phyloP scores from a whole-genome alignment of 2,329 filamentous ascomycete genomes.

The Sporothrix brunneoviolacea region DNA sequence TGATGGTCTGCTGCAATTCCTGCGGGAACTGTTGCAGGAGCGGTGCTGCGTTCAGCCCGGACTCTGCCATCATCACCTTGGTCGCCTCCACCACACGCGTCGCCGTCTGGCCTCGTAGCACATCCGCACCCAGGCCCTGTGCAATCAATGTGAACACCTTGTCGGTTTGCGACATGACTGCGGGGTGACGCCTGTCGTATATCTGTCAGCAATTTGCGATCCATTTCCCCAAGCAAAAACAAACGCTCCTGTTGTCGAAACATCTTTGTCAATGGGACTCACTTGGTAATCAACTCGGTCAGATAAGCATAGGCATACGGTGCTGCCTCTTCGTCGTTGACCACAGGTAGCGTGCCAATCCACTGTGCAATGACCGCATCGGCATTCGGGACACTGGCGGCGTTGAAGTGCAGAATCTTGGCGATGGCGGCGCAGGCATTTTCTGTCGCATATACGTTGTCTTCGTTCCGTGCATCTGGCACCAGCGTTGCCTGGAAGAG shows the following conservation, averaged over 20 bases:
- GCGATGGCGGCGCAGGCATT: conserved; percentile 95
- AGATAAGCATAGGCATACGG: conserved; percentile 94
- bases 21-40: conserved; percentile 68
- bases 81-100: conserved; percentile 68
- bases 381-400: conserved; percentile 65
- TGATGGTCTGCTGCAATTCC: conserved; percentile 74
- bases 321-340: conserved; percentile 94
- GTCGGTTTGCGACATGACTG: conserved; percentile 67
- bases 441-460: conserved; percentile 94
- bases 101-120: conserved; percentile 77
- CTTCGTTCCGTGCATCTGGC: conserved; percentile 76
- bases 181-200: conserved; percentile 67
- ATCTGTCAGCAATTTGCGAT: neutral
- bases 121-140: conserved; percentile 84
- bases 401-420: conserved; percentile 91
- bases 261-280: too few species aligned
- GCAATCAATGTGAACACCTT: conserved; percentile 81
- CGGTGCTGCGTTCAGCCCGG: conserved; percentile 68
- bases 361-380: conserved; percentile 76
- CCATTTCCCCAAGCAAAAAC: neutral
- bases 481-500: conserved; percentile 81
- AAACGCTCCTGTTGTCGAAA: too few species aligned
- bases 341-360: conserved; percentile 84
- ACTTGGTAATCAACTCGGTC: conserved; percentile 88
- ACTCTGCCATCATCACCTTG: conserved; percentile 67